A percentile compares a stretch with the other conserved stretches of the same genome.
phyloP scores from a whole-genome alignment of 371 early-diverging fungal species.

The Basidiobolus meristosporus region DNA sequence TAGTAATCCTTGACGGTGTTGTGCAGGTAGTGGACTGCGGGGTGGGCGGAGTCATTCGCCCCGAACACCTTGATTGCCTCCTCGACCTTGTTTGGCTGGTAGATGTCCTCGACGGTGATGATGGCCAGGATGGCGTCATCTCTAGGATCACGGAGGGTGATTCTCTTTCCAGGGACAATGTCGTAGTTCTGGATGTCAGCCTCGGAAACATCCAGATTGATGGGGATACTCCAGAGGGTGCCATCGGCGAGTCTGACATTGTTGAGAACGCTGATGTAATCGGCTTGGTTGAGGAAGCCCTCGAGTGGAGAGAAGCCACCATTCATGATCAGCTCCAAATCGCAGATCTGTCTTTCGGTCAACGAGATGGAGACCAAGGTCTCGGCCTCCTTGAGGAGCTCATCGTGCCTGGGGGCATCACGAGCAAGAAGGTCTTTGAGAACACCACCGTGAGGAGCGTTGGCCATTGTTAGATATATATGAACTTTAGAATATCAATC shows the following conservation, averaged over 20 bases:
- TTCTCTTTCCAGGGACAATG: slow-evolving; percentile 26
- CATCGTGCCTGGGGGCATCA: slow-evolving; percentile 46
- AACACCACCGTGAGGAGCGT: slow-evolving; percentile 79
- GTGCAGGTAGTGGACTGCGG: slow-evolving; percentile 75
- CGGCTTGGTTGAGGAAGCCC: slow-evolving; percentile 70
- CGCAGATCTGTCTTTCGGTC: slow-evolving; percentile 83
- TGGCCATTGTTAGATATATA: slow-evolving; percentile 44
- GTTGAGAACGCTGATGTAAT: slow-evolving; percentile 70
- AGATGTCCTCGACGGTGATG: slow-evolving; percentile 65
- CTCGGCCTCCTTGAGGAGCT: slow-evolving; percentile 40
- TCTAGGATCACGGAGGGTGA: slow-evolving; percentile 67
- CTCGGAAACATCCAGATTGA: slow-evolving; percentile 65
- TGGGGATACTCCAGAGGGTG: slow-evolving; percentile 75
- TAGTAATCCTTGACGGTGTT: slow-evolving; percentile 53
- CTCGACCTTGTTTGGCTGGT: slow-evolving; percentile 53
- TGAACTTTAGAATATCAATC: too few species aligned
- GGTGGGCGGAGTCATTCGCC: slow-evolving; percentile 70
- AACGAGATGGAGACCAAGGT: slow-evolving; percentile 49
- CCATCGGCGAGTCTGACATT: slow-evolving; percentile 58
- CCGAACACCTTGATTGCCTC: slow-evolving; percentile 83
- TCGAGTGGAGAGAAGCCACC: slow-evolving; percentile 95
- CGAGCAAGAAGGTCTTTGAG: slow-evolving; percentile 77
- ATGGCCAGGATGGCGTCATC: slow-evolving; percentile 72
- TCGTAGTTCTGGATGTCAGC: slow-evolving; percentile 29
- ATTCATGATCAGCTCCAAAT: slow-evolving; percentile 80